phyloP scores from a whole-genome alignment of 192 early-diverging fungal species.

The Entomortierella parvispora region DNA sequence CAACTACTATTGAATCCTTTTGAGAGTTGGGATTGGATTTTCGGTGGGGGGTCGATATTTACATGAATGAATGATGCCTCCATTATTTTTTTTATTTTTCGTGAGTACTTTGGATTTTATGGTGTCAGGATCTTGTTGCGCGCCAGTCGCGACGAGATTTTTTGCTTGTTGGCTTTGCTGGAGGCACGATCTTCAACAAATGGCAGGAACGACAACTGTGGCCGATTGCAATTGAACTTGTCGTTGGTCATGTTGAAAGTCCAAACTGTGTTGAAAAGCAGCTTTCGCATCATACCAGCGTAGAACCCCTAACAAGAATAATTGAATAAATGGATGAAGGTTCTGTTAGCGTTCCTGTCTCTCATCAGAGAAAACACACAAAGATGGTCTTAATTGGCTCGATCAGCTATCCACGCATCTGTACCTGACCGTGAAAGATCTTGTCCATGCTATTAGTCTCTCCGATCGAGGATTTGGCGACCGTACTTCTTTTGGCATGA shows the following conservation, averaged over 20 bases:
- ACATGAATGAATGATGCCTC: too few species aligned
- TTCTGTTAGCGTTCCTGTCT: too few species aligned
- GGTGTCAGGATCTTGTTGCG: slow-evolving; percentile 7
- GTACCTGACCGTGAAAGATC: slow-evolving; percentile 13
- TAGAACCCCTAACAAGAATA: background rate
- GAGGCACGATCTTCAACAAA: slow-evolving; percentile 20
- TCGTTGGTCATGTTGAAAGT: slow-evolving; percentile 24
- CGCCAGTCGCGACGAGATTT: slow-evolving; percentile 3
- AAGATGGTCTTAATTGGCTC: too few species aligned
- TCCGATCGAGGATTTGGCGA: slow-evolving; percentile 8
- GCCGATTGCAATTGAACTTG: slow-evolving; percentile 24
- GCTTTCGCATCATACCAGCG: slow-evolving; percentile 24
- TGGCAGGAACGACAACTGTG: slow-evolving; percentile 31
- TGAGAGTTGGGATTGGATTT: too few species aligned
- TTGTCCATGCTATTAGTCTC: slow-evolving; percentile 14
- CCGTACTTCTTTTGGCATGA: background rate
- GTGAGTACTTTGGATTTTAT: background rate
- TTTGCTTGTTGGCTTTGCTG: slow-evolving; percentile 16
- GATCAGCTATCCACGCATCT: too few species aligned
- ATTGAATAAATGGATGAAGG: background rate
- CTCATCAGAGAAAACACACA: too few species aligned
- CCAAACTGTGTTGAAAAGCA: slow-evolving; percentile 12
- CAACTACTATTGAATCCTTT: too few species aligned
- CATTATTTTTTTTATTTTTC: too few species aligned
- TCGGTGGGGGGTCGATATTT: too few species aligned